Base-by-base conservation (phyloP, 768 basidiomycete species). In the Scleroderma citrinum region DNA sequence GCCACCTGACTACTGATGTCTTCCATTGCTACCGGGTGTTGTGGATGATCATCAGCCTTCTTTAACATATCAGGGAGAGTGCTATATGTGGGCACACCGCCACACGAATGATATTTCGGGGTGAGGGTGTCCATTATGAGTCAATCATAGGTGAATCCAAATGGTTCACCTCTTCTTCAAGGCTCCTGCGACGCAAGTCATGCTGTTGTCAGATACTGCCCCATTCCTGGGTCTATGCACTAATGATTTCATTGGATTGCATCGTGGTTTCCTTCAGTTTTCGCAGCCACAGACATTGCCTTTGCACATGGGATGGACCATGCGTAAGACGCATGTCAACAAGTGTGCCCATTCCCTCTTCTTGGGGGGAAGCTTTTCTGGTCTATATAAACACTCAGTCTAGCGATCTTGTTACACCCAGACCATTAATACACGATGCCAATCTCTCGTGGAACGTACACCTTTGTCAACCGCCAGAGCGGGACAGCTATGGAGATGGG, bases 401-500 rank as follows among this genome's bases (percentile, higher is more conserved):
- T 12, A 32, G 4, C 38, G 5, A 29, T 39, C 30, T 44, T 19
- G 14, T 29, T 14, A n/a, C 41, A 29, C 23, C 16, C 3, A 26
- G 11, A 16, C 17, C 40, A n/a, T 29, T 23, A 17, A 42, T 42
- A 23, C 30, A 60, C 47, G 43, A 51, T 57, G 8, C 51, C 63
- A 38, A 56, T 67, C 17, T 56, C 60, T 42, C 65, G 65, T 46
- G 64, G 64, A 44, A 64, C 63, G 1, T 65, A 65, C 49, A 53
- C 60, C 13, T 60, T 67, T 42, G 23, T 52, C 50, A 65, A 65
- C 41, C 59, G 64, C 45, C 65, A 67, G 52, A 65, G 65, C 19
- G 65, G 64, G 32, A 65, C 64, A 19, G 59, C 65, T 20, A 60
- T 65, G 59, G 64, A 62, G 38, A 52, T 65, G 59, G 29, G 49